Conservation (phyloP, 2,329 filamentous ascomycete species). For the Scytalidium lignicola region DNA sequence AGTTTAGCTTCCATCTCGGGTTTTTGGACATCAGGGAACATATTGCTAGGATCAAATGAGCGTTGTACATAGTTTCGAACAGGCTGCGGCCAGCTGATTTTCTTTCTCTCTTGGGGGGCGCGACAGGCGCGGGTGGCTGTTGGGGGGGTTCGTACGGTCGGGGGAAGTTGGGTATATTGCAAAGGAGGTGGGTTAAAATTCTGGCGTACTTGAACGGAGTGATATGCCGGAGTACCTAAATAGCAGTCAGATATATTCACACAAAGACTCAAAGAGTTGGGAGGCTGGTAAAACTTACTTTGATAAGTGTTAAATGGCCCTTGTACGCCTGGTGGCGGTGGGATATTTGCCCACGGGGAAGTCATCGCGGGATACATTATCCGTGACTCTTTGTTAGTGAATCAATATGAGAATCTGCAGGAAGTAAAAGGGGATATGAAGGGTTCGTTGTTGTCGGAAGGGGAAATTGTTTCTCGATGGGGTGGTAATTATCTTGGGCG, state of each 20-base stretch:
- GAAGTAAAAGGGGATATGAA: neutral
- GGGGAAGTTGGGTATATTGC: slow-evolving; percentile 22
- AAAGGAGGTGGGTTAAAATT: slow-evolving; percentile 27
- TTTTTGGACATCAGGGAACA: slow-evolving; percentile 55
- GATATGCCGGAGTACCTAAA: slow-evolving; percentile 36
- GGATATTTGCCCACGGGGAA: slow-evolving; percentile 24
- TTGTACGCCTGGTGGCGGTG: slow-evolving; percentile 36
- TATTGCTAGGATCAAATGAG: slow-evolving; percentile 73
- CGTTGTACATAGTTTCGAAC: slow-evolving; percentile 86
- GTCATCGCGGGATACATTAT: slow-evolving; percentile 25
- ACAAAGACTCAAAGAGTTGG: neutral
- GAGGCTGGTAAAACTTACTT: slow-evolving; percentile 17
- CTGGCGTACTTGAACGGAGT: slow-evolving; percentile 38
- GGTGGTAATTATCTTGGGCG: neutral
- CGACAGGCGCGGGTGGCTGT: slow-evolving; percentile 23
- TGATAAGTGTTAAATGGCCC: slow-evolving; percentile 21
- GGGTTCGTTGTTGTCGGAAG: neutral
- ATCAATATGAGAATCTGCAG: neutral
- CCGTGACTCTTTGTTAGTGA: neutral
- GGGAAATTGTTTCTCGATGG: neutral
- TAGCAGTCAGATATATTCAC: neutral
- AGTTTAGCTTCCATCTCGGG: slow-evolving; percentile 78
- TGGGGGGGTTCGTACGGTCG: slow-evolving; percentile 17
- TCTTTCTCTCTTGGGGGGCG: slow-evolving; percentile 36
- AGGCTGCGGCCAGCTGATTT: slow-evolving; percentile 74